Conservation (phyloP, 371 early-diverging fungal genomes). For the Mucor indicus region DNA sequence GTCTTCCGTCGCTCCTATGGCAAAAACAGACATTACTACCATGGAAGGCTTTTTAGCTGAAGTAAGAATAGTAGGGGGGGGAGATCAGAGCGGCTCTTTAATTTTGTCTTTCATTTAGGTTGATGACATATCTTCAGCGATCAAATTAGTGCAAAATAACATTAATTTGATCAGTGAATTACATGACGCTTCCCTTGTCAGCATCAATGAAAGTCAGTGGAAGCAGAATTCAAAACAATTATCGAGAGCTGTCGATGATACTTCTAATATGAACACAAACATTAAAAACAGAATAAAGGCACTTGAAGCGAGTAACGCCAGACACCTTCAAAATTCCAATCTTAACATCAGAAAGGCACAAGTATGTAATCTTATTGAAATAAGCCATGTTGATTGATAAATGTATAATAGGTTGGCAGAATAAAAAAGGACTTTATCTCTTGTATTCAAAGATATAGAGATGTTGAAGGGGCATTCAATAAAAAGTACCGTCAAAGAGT, state of each 20-base stretch:
- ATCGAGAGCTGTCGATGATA: conserved; percentile 55
- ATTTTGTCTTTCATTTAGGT: conserved; percentile 38
- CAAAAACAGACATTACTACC: conserved; percentile 16
- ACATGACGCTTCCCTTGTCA: conserved; percentile 60
- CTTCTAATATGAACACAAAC: conserved; percentile 49
- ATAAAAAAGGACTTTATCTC: conserved; percentile 82
- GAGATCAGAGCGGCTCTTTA: not conserved
- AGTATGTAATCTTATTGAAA: conserved; percentile 6
- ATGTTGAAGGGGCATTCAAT: conserved; percentile 76
- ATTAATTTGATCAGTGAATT: conserved; percentile 59
- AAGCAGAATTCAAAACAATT: conserved; percentile 55
- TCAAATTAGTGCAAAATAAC: conserved; percentile 51
- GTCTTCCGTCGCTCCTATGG: conserved; percentile 11
- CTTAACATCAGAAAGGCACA: conserved; percentile 32
- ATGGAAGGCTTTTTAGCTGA: conserved; percentile 23
- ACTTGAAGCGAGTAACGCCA: conserved; percentile 26
- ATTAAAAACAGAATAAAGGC: conserved; percentile 59
- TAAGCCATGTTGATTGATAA: not conserved
- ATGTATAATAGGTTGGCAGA: conserved; percentile 55
- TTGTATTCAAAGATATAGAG: conserved; percentile 78
- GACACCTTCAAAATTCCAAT: conserved; percentile 20
- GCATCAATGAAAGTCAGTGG: conserved; percentile 61
- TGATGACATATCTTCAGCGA: conserved; percentile 53
- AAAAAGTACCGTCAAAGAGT: conserved; percentile 82
- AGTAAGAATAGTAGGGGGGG: conserved; percentile 5